Base-by-base conservation (phyloP, 805 yeast species). In the Barnettozyma botsteinii region DNA sequence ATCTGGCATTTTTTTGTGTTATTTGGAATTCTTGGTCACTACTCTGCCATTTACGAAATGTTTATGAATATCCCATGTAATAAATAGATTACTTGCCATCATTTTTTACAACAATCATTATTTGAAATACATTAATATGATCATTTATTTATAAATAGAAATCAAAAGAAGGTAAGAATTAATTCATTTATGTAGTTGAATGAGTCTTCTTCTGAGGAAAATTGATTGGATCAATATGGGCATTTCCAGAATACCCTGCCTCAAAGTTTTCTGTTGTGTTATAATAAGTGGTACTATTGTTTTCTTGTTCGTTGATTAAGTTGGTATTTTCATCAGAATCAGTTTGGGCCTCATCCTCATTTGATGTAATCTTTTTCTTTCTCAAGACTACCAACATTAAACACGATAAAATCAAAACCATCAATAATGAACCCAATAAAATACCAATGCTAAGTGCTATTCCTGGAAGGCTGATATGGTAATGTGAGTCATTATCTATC, bases 1-100 rank as follows among this genome's bases (percentile, higher is more conserved):
- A 67, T 91, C 23, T 91, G 98, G 98, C 98, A 91, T 63, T 59
- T 87, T 11, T 86, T 84, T 56, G 98, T 93, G 23, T 73, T 93
- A 14, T 70, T 84, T 20, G 98, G 98, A 3, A 79, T 87, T n/a
- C 61, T 84, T 31, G 95, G 94, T 24, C 98, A 91, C 61, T 93
- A 89, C 61, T 68, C 69, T 41, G 91, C 94, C 12, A 67, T 87
- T 28, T 65, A 86, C 46, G 79, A 76, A 42, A 81, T 89, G 84
- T 80, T 80, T 48, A 68, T 67, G 35, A 67, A 65, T 32, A 52
- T 52, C n/a, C 43, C 51, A 3, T 25, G 37, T 13, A 54, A 55
- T 38, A 28, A 43, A 33, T 51, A 37, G 29, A 11, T 11, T 18
- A 11, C 15, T 25, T n/a, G 7, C n/a, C 15, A 25, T 25, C 28